A percentile compares a stretch with the other conserved stretches of the same genome.
Conservation (phyloP, 352 stramenopile genomes). For the Globisporangium polare region DNA sequence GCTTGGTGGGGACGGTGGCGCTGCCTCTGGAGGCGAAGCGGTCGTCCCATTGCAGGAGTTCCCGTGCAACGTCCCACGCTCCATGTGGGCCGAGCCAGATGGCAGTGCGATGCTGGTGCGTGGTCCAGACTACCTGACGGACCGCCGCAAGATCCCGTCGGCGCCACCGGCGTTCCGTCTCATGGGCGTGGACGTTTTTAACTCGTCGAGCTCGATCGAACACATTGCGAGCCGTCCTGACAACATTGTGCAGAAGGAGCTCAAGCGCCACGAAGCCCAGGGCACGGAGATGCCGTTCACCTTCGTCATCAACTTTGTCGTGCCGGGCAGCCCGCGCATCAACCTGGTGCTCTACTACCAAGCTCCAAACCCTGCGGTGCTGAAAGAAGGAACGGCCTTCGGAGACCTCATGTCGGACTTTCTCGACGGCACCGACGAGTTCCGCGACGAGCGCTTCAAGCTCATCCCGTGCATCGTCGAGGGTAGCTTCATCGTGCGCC, state of each 20-base stretch:
- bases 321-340: conserved; percentile 56
- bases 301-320: conserved; percentile 78
- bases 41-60: conserved; percentile 35
- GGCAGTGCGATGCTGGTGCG: conserved; percentile 66
- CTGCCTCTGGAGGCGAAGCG: not conserved
- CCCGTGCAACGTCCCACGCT: conserved; percentile 48
- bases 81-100: conserved; percentile 70
- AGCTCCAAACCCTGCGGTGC: conserved; percentile 37
- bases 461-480: conserved; percentile 79
- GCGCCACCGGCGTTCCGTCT: conserved; percentile 61
- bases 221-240: conserved; percentile 57
- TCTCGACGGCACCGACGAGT: conserved; percentile 68
- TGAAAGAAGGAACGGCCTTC: conserved; percentile 56
- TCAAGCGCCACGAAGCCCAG: conserved; percentile 49
- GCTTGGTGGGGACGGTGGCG: not conserved
- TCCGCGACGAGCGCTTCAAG: conserved; percentile 80
- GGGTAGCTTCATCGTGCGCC: conserved; percentile 74
- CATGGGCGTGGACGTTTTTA: conserved; percentile 61
- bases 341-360: conserved; percentile 76
- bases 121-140: conserved; percentile 60
- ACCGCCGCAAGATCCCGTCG: conserved; percentile 71
- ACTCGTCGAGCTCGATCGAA: conserved; percentile 47
- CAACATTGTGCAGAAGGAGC: conserved; percentile 60
- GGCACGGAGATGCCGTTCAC: conserved; percentile 72
- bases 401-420: conserved; percentile 74